Evolutionary conservation across 1,284 basidiomycete genomes (phyloP), one percentile per base, ranked within the genome.

Genomic region (Schizopora paradoxa): DNA sequence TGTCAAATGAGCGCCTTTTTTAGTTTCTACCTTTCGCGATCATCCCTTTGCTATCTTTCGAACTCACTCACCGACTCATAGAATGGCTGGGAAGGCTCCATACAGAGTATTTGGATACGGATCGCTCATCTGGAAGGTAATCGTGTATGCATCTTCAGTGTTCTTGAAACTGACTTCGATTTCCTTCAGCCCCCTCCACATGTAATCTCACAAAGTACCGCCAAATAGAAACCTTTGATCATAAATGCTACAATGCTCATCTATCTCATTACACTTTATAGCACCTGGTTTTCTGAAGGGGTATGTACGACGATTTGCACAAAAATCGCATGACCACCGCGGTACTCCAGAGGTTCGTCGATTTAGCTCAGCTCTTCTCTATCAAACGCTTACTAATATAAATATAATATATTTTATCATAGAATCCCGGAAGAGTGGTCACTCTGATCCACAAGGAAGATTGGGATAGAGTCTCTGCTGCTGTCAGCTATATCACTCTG

Each of bases 321-420:
- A 93, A 63, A 75, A 77, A 60, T 91, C 87, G 42, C 86, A 88
- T 63, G 91, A 94, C 56, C 91, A 94, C 63, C 74, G 87, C 18
- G 88, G 87, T 14, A 90, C 87, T 1, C 82, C 79, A 2, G 79
- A 88, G 70, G 86, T 86, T 43, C 37, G 62, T 37, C 11, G 4
- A n/a, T 31, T 6, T 19, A 19, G 36, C 31, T 34, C 31, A 27
- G 39, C 5, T 39, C 39, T 32, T 22, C 16, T 10, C 35, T 32
- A 11, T 28, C 33, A 18, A 16, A 19, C 10, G n/a, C 8, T 23
- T 29, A 23, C 18, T 27, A 6, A 29, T 31, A 28, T 43, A n/a
- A n/a, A n/a, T n/a, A n/a, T n/a, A n/a, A n/a, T n/a, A n/a, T n/a
- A 37, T 47, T 13, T 14, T 46, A 16, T 23, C 34, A 11, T 43